These are phyloP conservation scores for Claviceps quebecensis DNA, from an alignment of 2,329 filamentous ascomycete species.

Conservation along the genomic window DNA sequence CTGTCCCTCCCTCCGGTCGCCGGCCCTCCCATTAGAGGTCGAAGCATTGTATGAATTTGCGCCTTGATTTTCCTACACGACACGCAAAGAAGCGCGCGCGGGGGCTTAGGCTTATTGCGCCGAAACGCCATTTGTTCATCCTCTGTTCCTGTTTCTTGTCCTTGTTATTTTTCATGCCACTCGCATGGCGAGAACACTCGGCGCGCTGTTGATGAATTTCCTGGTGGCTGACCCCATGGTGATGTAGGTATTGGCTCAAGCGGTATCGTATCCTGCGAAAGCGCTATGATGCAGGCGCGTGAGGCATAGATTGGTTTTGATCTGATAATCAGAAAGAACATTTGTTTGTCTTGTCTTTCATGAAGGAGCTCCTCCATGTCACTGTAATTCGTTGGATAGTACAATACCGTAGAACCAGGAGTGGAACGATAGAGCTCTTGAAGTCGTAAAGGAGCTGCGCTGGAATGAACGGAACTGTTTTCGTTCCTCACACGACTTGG, in stretches of 20 bases:
- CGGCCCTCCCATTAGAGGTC: conserved; percentile 46
- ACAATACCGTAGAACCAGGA: neutral
- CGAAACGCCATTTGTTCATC: no score
- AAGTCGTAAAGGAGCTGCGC: neutral
- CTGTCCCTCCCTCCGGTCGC: neutral
- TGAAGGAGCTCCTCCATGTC: neutral
- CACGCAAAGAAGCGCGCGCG: neutral
- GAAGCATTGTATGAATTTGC: conserved; percentile 63
- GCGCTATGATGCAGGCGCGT: conserved; percentile 48
- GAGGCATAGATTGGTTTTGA: neutral
- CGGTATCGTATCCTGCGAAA: conserved; percentile 75
- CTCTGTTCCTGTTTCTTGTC: neutral
- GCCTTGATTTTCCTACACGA: neutral
- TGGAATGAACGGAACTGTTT: neutral
- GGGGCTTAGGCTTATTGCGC: neutral
- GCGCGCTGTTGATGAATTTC: neutral
- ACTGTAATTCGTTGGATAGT: neutral
- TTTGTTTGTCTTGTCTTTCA: neutral
- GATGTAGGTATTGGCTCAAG: conserved; percentile 72
- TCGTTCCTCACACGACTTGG: neutral
- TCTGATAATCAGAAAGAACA: neutral
- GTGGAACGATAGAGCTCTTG: neutral
- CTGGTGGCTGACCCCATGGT: conserved; percentile 1
- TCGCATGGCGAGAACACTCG: neutral
- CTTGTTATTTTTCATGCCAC: neutral